These are phyloP conservation scores for Lasiodiplodia gonubiensis DNA, from an alignment of 2,329 filamentous ascomycete species.

Conservation along the genomic window DNA sequence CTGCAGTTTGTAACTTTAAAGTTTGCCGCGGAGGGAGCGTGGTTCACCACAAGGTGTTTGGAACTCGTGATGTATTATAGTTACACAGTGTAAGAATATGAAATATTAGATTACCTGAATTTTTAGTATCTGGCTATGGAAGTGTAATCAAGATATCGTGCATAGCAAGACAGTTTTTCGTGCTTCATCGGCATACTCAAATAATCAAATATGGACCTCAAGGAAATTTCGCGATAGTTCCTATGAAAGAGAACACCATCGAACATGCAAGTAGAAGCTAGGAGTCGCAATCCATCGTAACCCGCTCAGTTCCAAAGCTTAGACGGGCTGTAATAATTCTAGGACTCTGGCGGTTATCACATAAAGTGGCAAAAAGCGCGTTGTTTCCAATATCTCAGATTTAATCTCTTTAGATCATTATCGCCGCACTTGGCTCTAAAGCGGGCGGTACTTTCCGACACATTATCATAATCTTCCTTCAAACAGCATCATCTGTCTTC, in stretches of 20 bases:
- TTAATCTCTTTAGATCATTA: not conserved
- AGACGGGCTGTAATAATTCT: not conserved
- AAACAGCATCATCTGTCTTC: not conserved
- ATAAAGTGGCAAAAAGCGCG: not conserved
- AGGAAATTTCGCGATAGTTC: too few species aligned
- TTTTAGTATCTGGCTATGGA: too few species aligned
- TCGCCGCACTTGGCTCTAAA: not conserved
- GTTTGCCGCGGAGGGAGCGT: not conserved
- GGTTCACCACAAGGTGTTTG: not conserved
- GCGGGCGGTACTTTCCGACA: too few species aligned
- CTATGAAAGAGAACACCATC: too few species aligned
- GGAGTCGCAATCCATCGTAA: too few species aligned
- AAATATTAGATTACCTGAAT: too few species aligned
- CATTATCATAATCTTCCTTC: not conserved
- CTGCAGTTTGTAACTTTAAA: not conserved
- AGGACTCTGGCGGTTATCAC: not conserved
- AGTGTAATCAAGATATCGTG: too few species aligned
- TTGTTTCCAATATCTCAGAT: not conserved
- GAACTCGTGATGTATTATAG: not conserved
- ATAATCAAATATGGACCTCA: too few species aligned
- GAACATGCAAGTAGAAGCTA: too few species aligned
- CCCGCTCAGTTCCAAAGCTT: too few species aligned
- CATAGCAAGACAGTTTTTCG: too few species aligned
- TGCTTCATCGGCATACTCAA: too few species aligned
- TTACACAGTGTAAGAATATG: not conserved